Percentiles rank a stretch among this genome's conserved stretches.
These are phyloP conservation scores for Kandelia obovata DNA, from an alignment of 345 rosid genomes.

Conservation along the genomic window DNA sequence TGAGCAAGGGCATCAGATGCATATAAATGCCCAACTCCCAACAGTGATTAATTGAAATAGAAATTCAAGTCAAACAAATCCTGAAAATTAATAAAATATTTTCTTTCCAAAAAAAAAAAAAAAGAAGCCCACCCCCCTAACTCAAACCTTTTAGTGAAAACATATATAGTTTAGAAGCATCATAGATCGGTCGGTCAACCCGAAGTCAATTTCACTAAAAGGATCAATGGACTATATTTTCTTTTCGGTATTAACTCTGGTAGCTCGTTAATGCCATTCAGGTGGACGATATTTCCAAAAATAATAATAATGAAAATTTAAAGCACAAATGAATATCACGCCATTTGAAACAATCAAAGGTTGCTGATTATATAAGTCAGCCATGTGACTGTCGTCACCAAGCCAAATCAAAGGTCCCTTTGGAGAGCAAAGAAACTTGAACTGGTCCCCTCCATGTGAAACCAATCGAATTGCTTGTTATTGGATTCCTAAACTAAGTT, in stretches of 20 bases:
- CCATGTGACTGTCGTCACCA: conserved; percentile 13
- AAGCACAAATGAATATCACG: neutral
- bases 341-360: neutral
- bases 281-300: neutral
- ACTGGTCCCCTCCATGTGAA: conserved; percentile 43
- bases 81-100: no score
- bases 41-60: no score
- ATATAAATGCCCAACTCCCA: no score
- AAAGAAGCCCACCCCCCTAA: no score
- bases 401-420: conserved; percentile 4
- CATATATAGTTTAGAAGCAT: neutral
- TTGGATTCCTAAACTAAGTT: neutral
- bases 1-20: neutral
- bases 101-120: no score
- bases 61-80: no score
- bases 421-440: conserved; percentile 22
- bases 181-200: neutral
- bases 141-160: no score
- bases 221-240: conserved; percentile 15
- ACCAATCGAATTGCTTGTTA: conserved; percentile 22
- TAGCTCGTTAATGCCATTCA: neutral
- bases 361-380: conserved; percentile 13
- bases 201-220: conserved; percentile 2
- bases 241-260: neutral
- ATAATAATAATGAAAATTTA: neutral